phyloP scores from a whole-genome alignment of 1,284 basidiomycete genomes.

The Schizopora paradoxa region DNA sequence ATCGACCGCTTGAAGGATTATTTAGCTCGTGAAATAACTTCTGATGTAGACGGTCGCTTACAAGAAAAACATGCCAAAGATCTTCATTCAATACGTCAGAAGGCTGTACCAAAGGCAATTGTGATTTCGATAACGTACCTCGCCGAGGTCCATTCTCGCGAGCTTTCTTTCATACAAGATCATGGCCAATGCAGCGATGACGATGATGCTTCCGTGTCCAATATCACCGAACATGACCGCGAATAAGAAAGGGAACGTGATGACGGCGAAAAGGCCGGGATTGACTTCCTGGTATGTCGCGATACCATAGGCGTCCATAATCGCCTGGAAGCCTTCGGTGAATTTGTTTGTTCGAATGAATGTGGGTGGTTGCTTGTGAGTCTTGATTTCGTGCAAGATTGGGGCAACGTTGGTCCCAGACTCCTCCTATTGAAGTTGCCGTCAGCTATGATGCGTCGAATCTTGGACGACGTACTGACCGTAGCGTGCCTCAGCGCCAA shows the following conservation, averaged over 20 bases:
- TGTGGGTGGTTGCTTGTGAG: slow-evolving; percentile 91
- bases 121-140: slow-evolving; percentile 43
- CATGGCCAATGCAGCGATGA: slow-evolving; percentile 77
- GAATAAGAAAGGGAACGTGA: slow-evolving; percentile 98
- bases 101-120: neutral
- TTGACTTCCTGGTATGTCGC: slow-evolving; percentile 97
- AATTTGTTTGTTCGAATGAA: slow-evolving; percentile 96
- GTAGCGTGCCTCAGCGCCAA: slow-evolving; percentile 89
- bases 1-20: slow-evolving; percentile 72
- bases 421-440: slow-evolving; percentile 66
- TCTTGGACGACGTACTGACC: slow-evolving; percentile 37
- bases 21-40: slow-evolving; percentile 19
- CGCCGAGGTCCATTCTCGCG: slow-evolving; percentile 72
- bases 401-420: slow-evolving; percentile 91
- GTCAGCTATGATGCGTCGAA: neutral
- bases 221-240: slow-evolving; percentile 99
- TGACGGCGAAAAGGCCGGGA: slow-evolving; percentile 90
- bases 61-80: slow-evolving; percentile 90
- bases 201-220: slow-evolving; percentile 89
- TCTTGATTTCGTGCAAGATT: slow-evolving; percentile 87
- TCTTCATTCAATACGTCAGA: slow-evolving; percentile 40
- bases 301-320: slow-evolving; percentile 97
- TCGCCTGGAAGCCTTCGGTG: slow-evolving; percentile 95
- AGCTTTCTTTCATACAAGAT: slow-evolving; percentile 81
- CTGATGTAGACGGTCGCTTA: slow-evolving; percentile 38